Conservation (phyloP, 768 basidiomycete genomes). For the Phaffia australis region DNA sequence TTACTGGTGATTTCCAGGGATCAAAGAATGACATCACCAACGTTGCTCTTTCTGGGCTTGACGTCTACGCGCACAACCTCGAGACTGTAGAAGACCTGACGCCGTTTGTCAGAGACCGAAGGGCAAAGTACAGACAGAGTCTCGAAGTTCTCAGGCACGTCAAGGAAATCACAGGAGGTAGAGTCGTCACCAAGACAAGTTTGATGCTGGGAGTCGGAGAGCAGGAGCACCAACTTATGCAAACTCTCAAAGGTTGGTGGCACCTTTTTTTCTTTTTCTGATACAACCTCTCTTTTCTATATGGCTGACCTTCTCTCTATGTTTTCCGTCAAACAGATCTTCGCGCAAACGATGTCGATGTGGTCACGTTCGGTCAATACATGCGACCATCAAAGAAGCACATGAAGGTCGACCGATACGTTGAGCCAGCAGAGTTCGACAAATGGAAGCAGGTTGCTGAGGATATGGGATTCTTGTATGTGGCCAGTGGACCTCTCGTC, state of each 20-base stretch:
- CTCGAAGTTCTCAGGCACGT: conserved; percentile 36
- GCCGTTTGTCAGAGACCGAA: conserved; percentile 86
- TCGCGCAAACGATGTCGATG: conserved; percentile 77
- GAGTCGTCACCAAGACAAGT: conserved; percentile 80
- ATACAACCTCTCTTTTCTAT: neutral
- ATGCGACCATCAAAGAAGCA: conserved; percentile 98
- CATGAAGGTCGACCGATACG: conserved; percentile 98
- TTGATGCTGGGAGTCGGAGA: conserved; percentile 98
- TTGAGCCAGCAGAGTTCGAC: conserved; percentile 85
- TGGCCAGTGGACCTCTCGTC: conserved; percentile 91
- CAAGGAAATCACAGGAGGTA: conserved; percentile 34
- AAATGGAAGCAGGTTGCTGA: conserved; percentile 83
- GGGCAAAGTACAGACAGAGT: conserved; percentile 73
- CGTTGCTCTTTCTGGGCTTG: conserved; percentile 85
- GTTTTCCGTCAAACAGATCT: conserved; percentile 51
- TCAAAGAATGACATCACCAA: conserved; percentile 59
- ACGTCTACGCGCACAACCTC: conserved; percentile 96
- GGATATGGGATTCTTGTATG: conserved; percentile 90
- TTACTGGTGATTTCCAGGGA: conserved; percentile 89
- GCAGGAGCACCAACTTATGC: conserved; percentile 64
- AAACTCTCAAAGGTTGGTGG: conserved; percentile 64
- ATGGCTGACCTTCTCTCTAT: neutral
- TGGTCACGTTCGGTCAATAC: conserved; percentile 98
- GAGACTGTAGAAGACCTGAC: conserved; percentile 93
- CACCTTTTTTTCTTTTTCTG: neutral